phyloP scores from a whole-genome alignment of 1,284 basidiomycete species.

The Heterobasidion annosum region DNA sequence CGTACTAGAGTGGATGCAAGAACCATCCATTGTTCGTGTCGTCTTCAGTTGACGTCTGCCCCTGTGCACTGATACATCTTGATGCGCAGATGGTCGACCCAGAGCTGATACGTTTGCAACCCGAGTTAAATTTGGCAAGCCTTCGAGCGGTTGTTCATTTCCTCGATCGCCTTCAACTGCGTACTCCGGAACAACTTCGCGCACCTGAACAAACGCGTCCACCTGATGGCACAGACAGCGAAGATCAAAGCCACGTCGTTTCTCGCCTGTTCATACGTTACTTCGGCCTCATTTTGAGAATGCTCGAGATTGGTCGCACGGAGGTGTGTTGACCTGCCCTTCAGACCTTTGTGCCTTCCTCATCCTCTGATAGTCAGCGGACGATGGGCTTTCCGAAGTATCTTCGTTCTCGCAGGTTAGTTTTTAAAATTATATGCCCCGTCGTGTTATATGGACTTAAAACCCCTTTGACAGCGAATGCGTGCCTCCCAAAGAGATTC shows the following conservation, averaged over 20 bases:
- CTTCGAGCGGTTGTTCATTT: constrained; percentile 66
- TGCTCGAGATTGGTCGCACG: constrained; percentile 42
- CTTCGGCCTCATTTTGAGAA: constrained; percentile 54
- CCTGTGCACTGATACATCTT: neutral
- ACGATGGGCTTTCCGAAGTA: constrained; percentile 44
- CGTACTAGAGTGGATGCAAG: constrained; percentile 70
- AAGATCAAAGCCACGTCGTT: constrained; percentile 60
- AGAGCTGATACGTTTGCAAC: constrained; percentile 27
- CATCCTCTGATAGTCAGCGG: constrained; percentile 2
- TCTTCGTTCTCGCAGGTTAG: constrained; percentile 41
- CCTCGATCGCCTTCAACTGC: constrained; percentile 69
- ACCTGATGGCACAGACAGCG: constrained; percentile 49
- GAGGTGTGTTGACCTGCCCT: constrained; percentile 27
- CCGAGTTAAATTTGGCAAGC: constrained; percentile 67
- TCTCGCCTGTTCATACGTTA: constrained; percentile 77
- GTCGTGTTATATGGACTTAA: neutral
- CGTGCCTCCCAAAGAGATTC: constrained; percentile 42
- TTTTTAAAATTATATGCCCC: neutral
- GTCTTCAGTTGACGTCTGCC: neutral
- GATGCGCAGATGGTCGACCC: constrained; percentile 15
- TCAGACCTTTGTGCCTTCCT: neutral
- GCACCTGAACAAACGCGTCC: constrained; percentile 20
- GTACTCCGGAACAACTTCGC: neutral
- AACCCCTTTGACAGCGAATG: constrained; percentile 28
- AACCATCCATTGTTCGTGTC: constrained; percentile 34